Base-by-base conservation (phyloP, 176 grass and related monocot species). In the Ampelocalamus luodianensis region DNA sequence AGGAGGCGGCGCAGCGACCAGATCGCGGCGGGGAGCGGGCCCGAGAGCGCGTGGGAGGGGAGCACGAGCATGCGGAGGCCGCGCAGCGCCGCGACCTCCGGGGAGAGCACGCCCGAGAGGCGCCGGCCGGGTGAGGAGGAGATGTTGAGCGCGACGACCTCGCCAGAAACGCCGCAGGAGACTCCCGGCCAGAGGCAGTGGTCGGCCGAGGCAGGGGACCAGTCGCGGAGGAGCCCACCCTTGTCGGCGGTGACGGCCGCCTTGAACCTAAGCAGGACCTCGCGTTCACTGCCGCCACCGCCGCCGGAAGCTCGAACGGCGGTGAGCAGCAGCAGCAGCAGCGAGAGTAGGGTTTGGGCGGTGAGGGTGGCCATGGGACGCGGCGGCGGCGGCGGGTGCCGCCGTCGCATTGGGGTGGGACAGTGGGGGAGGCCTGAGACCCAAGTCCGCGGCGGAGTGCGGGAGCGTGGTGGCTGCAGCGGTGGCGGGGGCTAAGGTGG, bases 121-220 rank as follows among this genome's bases (percentile, higher is more conserved):
- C 61, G 59, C 62, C 85, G 84, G 22, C 78, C 81, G 1, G 92
- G 89, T 22, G 91, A 68, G 11, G 82, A 86, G 46, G 93, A 87
- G 62, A 98, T 10, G 73, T 87, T 85, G 80, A 98, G 89, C 18
- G 83, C 82, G 9, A 86, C 83, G 5, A 98, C 91, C 74, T 89
- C 76, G 15, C 91, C 90, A 26, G 46, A 32, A 3, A 48, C 66
- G 64, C 83, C 83, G 85, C 96, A 98, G 23, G 80, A 83, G 22
- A 98, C 81, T 56, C 96, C 96, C 3, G 83, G 54, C 96, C 96
- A 98, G 62, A 26, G 39, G 86, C 96, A 98, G 89, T 91, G 83
- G 76, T 90, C 81, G 11, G 4, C 3, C 34, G 86, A 83, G 3
- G 43, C 38, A 17, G 83, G 39, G 0, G 85, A n/a, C 96, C 96